phyloP scores from a whole-genome alignment of 177 flowering plant genomes.

The Tripterygium wilfordii region DNA sequence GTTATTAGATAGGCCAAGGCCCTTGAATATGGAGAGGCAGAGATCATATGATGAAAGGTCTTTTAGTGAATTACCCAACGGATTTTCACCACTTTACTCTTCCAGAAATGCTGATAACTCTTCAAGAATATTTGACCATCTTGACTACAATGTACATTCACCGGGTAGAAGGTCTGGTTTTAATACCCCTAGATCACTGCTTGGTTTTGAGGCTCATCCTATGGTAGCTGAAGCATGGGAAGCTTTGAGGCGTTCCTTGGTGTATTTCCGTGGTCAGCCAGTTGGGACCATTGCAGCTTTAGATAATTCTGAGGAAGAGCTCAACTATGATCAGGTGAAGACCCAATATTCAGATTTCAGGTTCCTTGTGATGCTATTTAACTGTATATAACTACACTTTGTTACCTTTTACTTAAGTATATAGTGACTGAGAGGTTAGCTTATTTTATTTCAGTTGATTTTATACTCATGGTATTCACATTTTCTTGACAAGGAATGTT shows the following conservation, averaged over 20 bases:
- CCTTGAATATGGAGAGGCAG: conserved; percentile 52
- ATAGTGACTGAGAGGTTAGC: too few species aligned
- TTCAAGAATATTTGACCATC: conserved; percentile 23
- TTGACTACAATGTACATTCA: conserved; percentile 18
- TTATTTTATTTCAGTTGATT: too few species aligned
- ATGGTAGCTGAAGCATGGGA: conserved; percentile 52
- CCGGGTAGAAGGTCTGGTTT: conserved; percentile 32
- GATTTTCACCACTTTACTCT: conserved; percentile 28
- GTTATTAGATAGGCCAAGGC: conserved; percentile 45
- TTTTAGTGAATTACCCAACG: conserved; percentile 36
- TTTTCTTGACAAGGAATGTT: too few species aligned
- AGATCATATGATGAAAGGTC: conserved; percentile 65
- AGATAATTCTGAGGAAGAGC: conserved; percentile 41
- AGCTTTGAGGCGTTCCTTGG: conserved; percentile 40
- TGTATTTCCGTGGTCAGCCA: conserved; percentile 46
- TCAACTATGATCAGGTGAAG: conserved; percentile 56
- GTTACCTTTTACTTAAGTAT: too few species aligned
- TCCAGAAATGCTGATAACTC: conserved; percentile 30
- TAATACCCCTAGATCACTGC: conserved; percentile 32
- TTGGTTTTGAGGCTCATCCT: conserved; percentile 32
- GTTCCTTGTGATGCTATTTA: too few species aligned
- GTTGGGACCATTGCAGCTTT: conserved; percentile 60
- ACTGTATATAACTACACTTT: too few species aligned
- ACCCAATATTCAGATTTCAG: not conserved
- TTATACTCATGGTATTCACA: too few species aligned